phyloP scores from a whole-genome alignment of 371 early-diverging fungal species.

The Mortierella polycephala region DNA sequence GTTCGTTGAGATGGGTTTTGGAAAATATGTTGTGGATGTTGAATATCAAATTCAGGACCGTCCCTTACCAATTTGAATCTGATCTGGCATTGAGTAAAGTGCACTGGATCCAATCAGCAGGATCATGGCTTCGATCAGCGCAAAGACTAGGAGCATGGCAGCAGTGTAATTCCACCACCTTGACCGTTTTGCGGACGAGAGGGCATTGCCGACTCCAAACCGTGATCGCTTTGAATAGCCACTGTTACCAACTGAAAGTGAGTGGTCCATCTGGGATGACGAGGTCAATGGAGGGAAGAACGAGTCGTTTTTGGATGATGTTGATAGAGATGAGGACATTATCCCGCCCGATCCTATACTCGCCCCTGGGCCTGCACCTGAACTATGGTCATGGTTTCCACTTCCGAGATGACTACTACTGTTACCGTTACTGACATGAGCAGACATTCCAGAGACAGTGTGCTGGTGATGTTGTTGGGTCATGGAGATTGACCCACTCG shows the following conservation, averaged over 20 bases:
- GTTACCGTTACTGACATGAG: conserved; percentile 9
- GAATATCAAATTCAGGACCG: neutral
- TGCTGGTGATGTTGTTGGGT: conserved; percentile 17
- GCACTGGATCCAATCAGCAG: conserved; percentile 56
- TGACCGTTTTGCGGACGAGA: conserved; percentile 49
- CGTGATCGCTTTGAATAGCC: conserved; percentile 41
- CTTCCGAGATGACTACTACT: conserved; percentile 13
- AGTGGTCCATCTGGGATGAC: conserved; percentile 22
- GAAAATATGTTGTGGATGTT: too few species aligned
- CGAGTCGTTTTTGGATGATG: conserved; percentile 14
- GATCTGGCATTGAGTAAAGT: conserved; percentile 56
- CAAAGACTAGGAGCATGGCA: conserved; percentile 56
- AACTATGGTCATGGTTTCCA: conserved; percentile 5
- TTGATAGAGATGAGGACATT: neutral
- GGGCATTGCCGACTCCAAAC: conserved; percentile 19
- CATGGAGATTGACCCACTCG: conserved; percentile 1
- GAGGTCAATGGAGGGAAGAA: conserved; percentile 28
- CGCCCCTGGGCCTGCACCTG: neutral
- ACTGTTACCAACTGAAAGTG: conserved; percentile 22
- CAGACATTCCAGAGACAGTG: conserved; percentile 6
- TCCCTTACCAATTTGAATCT: conserved; percentile 65
- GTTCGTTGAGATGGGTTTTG: neutral
- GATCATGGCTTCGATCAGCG: conserved; percentile 53
- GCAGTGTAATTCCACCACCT: conserved; percentile 66
- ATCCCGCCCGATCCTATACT: too few species aligned